Conservation (phyloP, 306 rosid species). For the Ammopiptanthus mongolicus region DNA sequence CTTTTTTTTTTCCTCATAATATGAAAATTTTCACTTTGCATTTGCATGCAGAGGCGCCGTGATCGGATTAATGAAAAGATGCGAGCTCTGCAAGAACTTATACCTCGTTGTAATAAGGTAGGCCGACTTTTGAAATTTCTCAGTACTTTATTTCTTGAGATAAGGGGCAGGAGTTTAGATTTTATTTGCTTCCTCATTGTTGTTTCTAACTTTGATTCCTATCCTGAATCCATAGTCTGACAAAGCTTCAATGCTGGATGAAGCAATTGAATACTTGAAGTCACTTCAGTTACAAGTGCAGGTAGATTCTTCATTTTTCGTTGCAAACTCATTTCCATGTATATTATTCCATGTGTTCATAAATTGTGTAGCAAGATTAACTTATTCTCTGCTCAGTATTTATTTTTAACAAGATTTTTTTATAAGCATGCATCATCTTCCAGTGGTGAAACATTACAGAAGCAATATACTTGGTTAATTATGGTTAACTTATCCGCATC, state of each 20-base stretch:
- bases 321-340: background rate
- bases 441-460: background rate
- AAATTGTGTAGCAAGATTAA: background rate
- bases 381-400: background rate
- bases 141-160: background rate
- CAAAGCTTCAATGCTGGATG: slow-evolving; percentile 97
- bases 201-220: background rate
- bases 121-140: background rate
- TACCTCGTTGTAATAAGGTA: slow-evolving; percentile 90
- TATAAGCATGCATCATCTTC: background rate
- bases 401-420: background rate
- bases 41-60: slow-evolving; percentile 71
- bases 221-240: slow-evolving; percentile 54
- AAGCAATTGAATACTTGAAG: slow-evolving; percentile 91
- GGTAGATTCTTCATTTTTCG: slow-evolving; percentile 35
- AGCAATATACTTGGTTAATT: background rate
- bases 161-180: background rate
- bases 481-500: background rate
- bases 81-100: slow-evolving; percentile 90
- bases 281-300: slow-evolving; percentile 87
- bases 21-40: slow-evolving; percentile 6
- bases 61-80: slow-evolving; percentile 97
- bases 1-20: slow-evolving; percentile 2
- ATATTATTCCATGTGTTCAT: background rate
- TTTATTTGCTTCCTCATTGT: slow-evolving; percentile 12